Base-by-base conservation (phyloP, 2,329 filamentous ascomycete species). In the Helotiales sp. region DNA sequence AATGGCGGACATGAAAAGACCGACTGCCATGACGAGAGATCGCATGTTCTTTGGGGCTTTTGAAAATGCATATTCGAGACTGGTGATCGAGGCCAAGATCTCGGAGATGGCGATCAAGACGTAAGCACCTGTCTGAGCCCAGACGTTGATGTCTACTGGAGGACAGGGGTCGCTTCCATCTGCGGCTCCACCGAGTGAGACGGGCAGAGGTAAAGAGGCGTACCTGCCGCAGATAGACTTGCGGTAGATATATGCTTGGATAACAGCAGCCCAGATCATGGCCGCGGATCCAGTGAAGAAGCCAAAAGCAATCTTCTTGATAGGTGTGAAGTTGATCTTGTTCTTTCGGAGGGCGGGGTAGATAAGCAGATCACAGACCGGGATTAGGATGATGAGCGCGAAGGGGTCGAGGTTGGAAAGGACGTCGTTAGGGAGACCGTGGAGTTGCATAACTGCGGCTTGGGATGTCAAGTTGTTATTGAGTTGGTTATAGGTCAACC, bases 31-130 rank as follows among this genome's bases (percentile, higher is more conserved):
- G 66, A 93, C 87, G n/a, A 92, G 79, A 1, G 86, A 89, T 63
- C 88, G 86, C 89, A 93, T 93, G 76, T 91, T 91, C 68, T 82
- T 84, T 25, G 89, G 89, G 0, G 88, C 88, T 74, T 91, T 90
- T 71, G 86, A 87, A 76, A 86, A 92, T 31, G 89, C 89, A 63
- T 90, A 91, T 70, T 91, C 89, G 63, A 89, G 83, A 1, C 85
- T 85, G 3, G 82, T 85, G 57, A 85, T 78, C 10, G 77, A 81
- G 2, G 80, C 78, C 62, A 84, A 79, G 66, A 83, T 84, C 67
- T 84, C 82, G 2, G 80, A 81, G 59, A 84, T 76, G 60, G 77
- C 82, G 56, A 82, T 77, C 2, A 85, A 72, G 8, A 82, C 73
- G 55, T 70, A 73, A 1, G 67, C 52, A 10, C 82, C 72, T 22